These are phyloP conservation scores for Saturnispora serradocipensis DNA, from an alignment of 805 yeast species.

Conservation along the genomic window DNA sequence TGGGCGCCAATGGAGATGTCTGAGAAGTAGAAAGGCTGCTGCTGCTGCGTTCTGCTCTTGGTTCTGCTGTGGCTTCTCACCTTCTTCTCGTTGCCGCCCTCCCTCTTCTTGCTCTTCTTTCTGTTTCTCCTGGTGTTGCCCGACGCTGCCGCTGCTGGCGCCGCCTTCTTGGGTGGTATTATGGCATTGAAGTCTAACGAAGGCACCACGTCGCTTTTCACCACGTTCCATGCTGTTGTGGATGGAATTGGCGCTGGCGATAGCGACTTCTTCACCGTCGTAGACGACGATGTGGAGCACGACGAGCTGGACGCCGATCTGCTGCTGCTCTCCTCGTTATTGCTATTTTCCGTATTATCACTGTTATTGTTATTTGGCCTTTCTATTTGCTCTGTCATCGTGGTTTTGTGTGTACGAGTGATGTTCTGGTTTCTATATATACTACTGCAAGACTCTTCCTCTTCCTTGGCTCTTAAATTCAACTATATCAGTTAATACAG, in stretches of 20 bases:
- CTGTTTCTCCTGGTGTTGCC: neutral
- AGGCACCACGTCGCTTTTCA: conserved; percentile 19
- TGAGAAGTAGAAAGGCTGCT: neutral
- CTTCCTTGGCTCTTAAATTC: no score
- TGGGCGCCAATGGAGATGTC: conserved; percentile 4
- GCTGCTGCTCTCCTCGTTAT: neutral
- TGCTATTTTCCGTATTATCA: no score
- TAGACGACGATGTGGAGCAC: neutral
- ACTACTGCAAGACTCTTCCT: no score
- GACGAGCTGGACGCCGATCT: neutral
- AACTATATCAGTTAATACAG: no score
- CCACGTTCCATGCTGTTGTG: conserved; percentile 51
- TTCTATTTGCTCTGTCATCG: neutral
- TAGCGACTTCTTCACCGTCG: neutral
- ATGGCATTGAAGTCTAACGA: conserved; percentile 13
- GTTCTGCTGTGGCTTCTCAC: neutral
- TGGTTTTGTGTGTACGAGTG: no score
- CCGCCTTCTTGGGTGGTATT: conserved; percentile 9
- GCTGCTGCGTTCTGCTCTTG: neutral
- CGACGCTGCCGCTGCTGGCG: neutral
- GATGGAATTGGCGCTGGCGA: conserved; percentile 63
- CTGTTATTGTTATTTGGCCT: neutral
- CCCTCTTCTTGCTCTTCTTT: neutral
- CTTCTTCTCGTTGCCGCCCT: neutral
- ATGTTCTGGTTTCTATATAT: no score